Base-by-base conservation (phyloP, 1,284 basidiomycete genomes). In the Cutaneotrichosporon sp. region DNA sequence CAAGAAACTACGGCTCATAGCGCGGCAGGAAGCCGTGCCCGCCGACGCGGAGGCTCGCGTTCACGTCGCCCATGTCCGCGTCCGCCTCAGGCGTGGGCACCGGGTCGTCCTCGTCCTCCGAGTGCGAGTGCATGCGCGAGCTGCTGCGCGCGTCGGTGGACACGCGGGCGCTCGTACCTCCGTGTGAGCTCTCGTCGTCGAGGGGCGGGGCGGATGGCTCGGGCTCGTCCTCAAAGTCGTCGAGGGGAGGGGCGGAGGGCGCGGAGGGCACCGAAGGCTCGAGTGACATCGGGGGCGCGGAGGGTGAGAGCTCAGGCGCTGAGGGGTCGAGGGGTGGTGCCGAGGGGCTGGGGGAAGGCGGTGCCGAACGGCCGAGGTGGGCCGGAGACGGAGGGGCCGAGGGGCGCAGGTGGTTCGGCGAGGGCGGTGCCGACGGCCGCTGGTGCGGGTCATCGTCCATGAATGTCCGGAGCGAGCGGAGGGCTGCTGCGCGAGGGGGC, bases 231-330 rank as follows among this genome's bases (percentile, higher is more conserved):
- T 65, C 60, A 31, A 69, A 67, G 22, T 64, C 62, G 14, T 62
- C 42, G 13, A 69, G 27, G 1, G 72, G 69, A 27, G 72, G 74
- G 1, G 63, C 62, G 18, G 65, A 67, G 8, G 65, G 65, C 18
- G 53, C 43, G 9, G 34, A 42, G 10, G 47, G 18, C 9, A 38
- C 53, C 6, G 54, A 46, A 1, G 54, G 54, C n/a, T 11, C 42
- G 10, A 31, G 34, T 3, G 53, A 36, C 14, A n/a, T n/a, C n/a
- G n/a, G n/a, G n/a, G n/a, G n/a, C n/a, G n/a, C n/a, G n/a, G n/a
- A n/a, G n/a, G n/a, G n/a, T n/a, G n/a, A n/a, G n/a, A n/a, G n/a
- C n/a, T n/a, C n/a, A n/a, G 51, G 34, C 34, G 34, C 34, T 7
- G 34, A 36, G 34, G 34, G 16, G 11, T 5, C 34, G n/a, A 24